Evolutionary conservation across 2,329 filamentous ascomycete species (phyloP), one percentile per base, ranked within the genome.

Genomic region (Xylariaceae sp.): DNA sequence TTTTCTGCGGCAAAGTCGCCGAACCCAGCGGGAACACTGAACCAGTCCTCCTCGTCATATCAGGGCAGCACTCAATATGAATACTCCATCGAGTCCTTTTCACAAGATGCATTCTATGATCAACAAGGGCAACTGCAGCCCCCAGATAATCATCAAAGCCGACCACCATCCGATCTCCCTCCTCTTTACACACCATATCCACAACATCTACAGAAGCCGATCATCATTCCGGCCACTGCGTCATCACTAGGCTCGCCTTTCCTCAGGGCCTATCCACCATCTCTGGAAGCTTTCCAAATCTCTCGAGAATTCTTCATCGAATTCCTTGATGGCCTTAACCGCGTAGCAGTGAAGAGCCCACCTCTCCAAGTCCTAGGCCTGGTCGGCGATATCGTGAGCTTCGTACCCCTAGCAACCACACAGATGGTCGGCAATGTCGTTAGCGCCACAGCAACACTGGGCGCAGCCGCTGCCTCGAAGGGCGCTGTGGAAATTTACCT

Each of bases 191-290:
- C 6, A 18, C 2, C 18, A 13, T 20, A 42, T 37, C 20, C 21
- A 13, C 50, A 30, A 18, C 6, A 18, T 23, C 35, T 53, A 16
- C 49, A 11, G 13, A 53, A 45, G 35, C 50, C 50, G 16, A 41
- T 53, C 16, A 40, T 30, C 16, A 53, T 57, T 20, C 53, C 53
- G 11, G 53, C 53, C 7, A 50, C 44, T 7, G 44, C 49, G 6
- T 32, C 53, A 10, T 33, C 44, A 23, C 11, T 57, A 40, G 53
- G 53, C 32, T 53, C 53, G 9, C 49, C 53, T 37, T 57, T 57
- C 23, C 49, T 57, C 10, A 52, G 53, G 27, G 53, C 53, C 4
- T 57, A 53, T 26, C 53, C 53, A 2, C 50, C 39, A 4, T 24
- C 16, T 8, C 50, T 57, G 2, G 37, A 52, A 33, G 27, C 37